Percentiles rank a stretch among this genome's conserved stretches.
Evolutionary conservation across 129 eudicot genomes (phyloP).

Genomic region (Deinandra increscens): DNA sequence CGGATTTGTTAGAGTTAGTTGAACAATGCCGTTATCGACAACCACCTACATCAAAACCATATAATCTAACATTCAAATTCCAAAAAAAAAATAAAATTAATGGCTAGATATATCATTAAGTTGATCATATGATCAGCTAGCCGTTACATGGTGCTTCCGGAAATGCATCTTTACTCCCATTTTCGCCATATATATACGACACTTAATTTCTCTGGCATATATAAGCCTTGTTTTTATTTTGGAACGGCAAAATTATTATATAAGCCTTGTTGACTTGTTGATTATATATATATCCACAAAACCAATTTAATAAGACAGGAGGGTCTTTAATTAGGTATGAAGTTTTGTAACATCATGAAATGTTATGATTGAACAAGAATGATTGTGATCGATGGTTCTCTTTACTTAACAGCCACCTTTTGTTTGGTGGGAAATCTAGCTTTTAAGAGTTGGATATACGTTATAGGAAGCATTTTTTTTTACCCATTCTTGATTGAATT

Average conservation of each 20-base stretch:
- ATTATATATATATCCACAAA: too few species aligned
- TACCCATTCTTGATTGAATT: too few species aligned
- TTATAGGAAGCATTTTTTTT: not conserved
- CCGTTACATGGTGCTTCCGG: slow-evolving; percentile 39
- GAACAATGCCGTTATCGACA: slow-evolving; percentile 63
- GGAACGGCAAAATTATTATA: too few species aligned
- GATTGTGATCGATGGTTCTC: not conserved
- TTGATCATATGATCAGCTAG: too few species aligned
- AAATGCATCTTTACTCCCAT: slow-evolving; percentile 37
- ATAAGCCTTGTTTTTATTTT: too few species aligned
- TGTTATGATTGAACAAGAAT: not conserved
- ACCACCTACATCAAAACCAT: slow-evolving; percentile 44
- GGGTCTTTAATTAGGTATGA: not conserved
- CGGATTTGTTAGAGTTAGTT: slow-evolving; percentile 65
- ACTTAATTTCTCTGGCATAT: too few species aligned
- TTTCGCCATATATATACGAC: too few species aligned
- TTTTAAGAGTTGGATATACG: slow-evolving; percentile 13
- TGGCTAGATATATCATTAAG: too few species aligned
- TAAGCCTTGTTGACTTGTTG: too few species aligned
- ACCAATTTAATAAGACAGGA: too few species aligned
- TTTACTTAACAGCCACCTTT: slow-evolving; percentile 13
- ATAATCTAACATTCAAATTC: not conserved
- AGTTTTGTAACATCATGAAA: not conserved
- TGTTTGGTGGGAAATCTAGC: slow-evolving; percentile 25
- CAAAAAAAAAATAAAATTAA: too few species aligned